Base-by-base conservation (phyloP, 148 eudicot species). In the Chenopodium quinoa region DNA sequence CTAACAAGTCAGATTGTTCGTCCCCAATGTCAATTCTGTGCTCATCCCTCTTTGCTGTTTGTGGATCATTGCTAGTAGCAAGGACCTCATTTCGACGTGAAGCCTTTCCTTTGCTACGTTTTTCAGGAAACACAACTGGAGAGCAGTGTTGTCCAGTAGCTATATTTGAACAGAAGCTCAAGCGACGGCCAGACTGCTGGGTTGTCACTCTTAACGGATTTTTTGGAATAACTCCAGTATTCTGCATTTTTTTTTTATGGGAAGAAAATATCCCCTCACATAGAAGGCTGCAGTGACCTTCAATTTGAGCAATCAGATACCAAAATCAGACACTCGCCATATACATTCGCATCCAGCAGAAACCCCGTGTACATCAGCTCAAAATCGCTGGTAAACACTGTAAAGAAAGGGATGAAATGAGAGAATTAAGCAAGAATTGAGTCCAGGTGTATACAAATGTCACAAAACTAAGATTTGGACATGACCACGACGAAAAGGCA, bases 111-210 rank as follows among this genome's bases (percentile, higher is more conserved):
- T 89, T 92, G 79, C 93, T 78, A 75, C 97, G 95, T 80, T 96
- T 96, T 85, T 93, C 99, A n/a, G 99, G 99, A 82, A 93, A 96
- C 29, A 96, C 98, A 83, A 91, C 89, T 23, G 99, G 99, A 25
- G 99, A 96, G 64, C 93, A 86, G 77, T 92, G 97, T 79, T 95
- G 98, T 73, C 92, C 93, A 16, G 95, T 90, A 75, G 97, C 80
- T 86, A 91, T 83, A 86, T 91, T 98, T 79, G 98, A 91, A 86
- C 98, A 96, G 73, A 90, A 89, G 31, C 94, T 91, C 84, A 96
- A 74, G 37, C 94, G 95, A 31, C 94, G 97, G 81, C 88, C 87
- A 83, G 99, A 93, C 75, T 91, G 97, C 85, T 92, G 99, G 78
- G 93, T 81, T 62, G 92, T 85, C 86, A 90, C 71, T 85, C 88